These are phyloP conservation scores for Ceratocystiopsis minuta DNA, from an alignment of 2,329 filamentous ascomycete species.

Conservation along the genomic window DNA sequence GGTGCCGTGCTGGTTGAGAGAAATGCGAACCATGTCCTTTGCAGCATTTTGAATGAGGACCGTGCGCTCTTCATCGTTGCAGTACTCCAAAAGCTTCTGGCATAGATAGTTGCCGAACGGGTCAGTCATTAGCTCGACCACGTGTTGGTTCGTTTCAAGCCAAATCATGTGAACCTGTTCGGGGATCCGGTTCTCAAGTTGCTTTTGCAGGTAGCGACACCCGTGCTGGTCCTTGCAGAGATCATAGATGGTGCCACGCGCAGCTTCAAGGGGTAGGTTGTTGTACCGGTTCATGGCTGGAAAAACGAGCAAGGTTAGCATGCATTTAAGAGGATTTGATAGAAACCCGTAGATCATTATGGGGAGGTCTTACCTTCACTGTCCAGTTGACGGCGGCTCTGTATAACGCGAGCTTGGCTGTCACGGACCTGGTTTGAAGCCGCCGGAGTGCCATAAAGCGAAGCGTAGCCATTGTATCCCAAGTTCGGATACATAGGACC, in stretches of 20 bases:
- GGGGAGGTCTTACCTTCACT: slow-evolving; percentile 40
- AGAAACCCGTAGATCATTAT: background rate
- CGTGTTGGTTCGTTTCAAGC: slow-evolving; percentile 78
- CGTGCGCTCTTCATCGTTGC: slow-evolving; percentile 88
- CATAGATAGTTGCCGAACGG: slow-evolving; percentile 98
- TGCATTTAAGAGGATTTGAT: too few species aligned
- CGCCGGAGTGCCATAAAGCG: slow-evolving; percentile 28
- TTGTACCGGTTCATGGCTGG: slow-evolving; percentile 61
- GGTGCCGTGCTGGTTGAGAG: slow-evolving; percentile 92
- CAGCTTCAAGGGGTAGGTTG: slow-evolving; percentile 64
- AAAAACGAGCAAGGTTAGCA: slow-evolving; percentile 13
- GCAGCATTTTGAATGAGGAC: slow-evolving; percentile 80
- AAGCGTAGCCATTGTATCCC: slow-evolving; percentile 38
- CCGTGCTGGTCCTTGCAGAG: slow-evolving; percentile 97
- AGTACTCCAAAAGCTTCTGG: slow-evolving; percentile 92
- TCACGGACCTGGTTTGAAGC: slow-evolving; percentile 36
- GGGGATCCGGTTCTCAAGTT: slow-evolving; percentile 74
- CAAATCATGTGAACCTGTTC: slow-evolving; percentile 87
- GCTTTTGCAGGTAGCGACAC: slow-evolving; percentile 91
- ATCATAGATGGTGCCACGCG: slow-evolving; percentile 68
- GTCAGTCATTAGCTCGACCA: slow-evolving; percentile 96
- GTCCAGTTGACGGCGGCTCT: slow-evolving; percentile 56
- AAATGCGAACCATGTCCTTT: slow-evolving; percentile 76
- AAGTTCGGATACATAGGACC: slow-evolving; percentile 35
- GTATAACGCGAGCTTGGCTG: slow-evolving; percentile 57